Evolutionary conservation across 2,329 filamentous ascomycete species (phyloP).

Genomic region (Fusarium decemcellulare): DNA sequence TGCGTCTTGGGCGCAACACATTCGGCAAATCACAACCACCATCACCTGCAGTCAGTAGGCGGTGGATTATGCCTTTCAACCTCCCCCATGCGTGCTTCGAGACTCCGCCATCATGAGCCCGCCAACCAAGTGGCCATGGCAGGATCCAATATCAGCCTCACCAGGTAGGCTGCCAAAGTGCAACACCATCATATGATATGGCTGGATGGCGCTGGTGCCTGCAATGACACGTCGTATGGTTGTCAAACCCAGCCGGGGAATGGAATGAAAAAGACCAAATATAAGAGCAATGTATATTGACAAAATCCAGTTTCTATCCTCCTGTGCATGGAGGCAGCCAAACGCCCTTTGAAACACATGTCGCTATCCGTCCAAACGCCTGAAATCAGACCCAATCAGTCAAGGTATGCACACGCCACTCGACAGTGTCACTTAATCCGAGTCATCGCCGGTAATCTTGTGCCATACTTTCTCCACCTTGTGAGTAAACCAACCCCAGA

Average conservation of each 20-base stretch:
- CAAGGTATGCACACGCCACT: background rate
- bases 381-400: constrained; percentile 8
- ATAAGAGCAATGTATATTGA: constrained; percentile 4
- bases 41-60: background rate
- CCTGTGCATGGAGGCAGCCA: constrained; percentile 1
- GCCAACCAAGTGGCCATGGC: background rate
- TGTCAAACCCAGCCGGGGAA: constrained; percentile 9
- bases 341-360: constrained; percentile 27
- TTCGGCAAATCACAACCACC: background rate
- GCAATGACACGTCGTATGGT: constrained; percentile 9
- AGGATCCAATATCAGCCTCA: background rate
- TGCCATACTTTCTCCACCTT: constrained; percentile 63
- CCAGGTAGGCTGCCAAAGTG: constrained; percentile 7
- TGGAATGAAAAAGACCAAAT: constrained; percentile 9
- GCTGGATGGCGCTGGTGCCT: background rate
- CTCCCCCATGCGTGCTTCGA: constrained; percentile 3
- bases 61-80: background rate
- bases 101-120: constrained; percentile 3
- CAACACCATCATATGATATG: background rate
- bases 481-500: constrained; percentile 67
- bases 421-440: constrained; percentile 11
- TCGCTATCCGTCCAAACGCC: constrained; percentile 31
- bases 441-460: constrained; percentile 55
- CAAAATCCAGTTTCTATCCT: constrained; percentile 5
- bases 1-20: background rate